Evolutionary conservation across 2,329 filamentous ascomycete species (phyloP), one percentile per base, ranked within the genome.

Genomic region (Colletotrichum navitas): DNA sequence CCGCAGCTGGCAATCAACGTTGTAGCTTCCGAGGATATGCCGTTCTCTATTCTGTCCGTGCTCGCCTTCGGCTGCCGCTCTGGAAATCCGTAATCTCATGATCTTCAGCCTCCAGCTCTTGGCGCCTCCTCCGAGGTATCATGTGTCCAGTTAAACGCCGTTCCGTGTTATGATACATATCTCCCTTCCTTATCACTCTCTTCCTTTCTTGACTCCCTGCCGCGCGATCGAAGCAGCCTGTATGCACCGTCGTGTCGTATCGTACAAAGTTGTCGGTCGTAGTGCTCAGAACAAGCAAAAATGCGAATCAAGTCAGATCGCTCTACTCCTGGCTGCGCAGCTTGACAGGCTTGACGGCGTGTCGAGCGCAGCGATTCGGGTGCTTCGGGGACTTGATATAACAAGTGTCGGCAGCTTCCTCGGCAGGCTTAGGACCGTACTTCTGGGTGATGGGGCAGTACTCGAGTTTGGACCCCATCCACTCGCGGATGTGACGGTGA

Each of bases 301-400:
- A n/a, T n/a, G 29, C 5, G 41, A 24, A n/a, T 21, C 32, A 14
- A 51, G 10, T 60, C 10, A 14, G 43, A 24, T 39, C 26, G 26
- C n/a, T 29, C 16, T 18, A 24, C 47, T 3, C 24, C 47, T 16
- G 55, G 36, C 43, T 69, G 24, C 43, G 26, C 26, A 60, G 47
- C 36, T 68, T 49, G 32, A 24, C 24, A 5, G 69, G 21, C 75
- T 76, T 81, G 26, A 78, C 76, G 58, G 81, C 80, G 74, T 91
- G 89, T 29, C 89, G 83, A 11, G 89, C 89, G 75, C 89, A 91
- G 34, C 87, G 84, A 68, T 84, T 82, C 34, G 86, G 85, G 74
- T 91, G 87, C 75, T 86, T 87, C 21, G 89, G 89, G 61, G 87
- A 90, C 76, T 86, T 88, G 79, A 88, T 86, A 77, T 86, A 89